Evolutionary conservation across 2,329 filamentous ascomycete genomes (phyloP), one percentile per base, ranked within the genome.

Genomic region (Microthyrium microscopicum): DNA sequence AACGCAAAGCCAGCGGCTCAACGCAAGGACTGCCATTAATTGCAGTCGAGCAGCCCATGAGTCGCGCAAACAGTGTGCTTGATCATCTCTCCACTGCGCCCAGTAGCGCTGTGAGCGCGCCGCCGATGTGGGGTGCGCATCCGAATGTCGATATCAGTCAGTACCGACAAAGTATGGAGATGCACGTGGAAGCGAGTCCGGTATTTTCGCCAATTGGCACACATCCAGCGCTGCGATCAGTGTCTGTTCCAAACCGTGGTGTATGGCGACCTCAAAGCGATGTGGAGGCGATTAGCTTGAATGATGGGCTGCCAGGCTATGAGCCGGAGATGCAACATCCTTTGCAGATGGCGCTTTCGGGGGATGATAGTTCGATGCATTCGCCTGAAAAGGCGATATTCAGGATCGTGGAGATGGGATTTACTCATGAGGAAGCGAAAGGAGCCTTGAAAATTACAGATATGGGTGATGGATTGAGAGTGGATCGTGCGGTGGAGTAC

Each of bases 401-500:
- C 29, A 55, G 61, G 26, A 65, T 76, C 36, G 66, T 73, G 4
- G 63, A 70, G 22, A 67, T 75, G 48, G 71, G 71, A 0, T 76
- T 75, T 41, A 58, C 58, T 5, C 53, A 61, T 12, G 58, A 60
- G 13, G 59, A 70, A 40, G 70, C 69, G 5, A 62, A 64, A 37
- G 61, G 64, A 43, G 71, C 71, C 13, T 51, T 76, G 13, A 60
- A 62, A 26, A 60, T 64, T 42, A 75, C 70, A 4, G 71, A 75
- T 46, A 61, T 60, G 11, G 71, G 70, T 0, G 66, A 71, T 40
- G 68, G 68, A 1, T 52, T 75, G 40, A 56, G 72, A 36, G 57
- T 68, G 7, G 61, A 71, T 42, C 59, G 62, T 4, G 71, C 71
- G 0, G 61, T 74, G 16, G 62, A 69, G 37, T 44, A 71, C 36